These are phyloP conservation scores for Platanthera guangdongensis DNA, from an alignment of 106 monocot genomes.

Conservation along the genomic window DNA sequence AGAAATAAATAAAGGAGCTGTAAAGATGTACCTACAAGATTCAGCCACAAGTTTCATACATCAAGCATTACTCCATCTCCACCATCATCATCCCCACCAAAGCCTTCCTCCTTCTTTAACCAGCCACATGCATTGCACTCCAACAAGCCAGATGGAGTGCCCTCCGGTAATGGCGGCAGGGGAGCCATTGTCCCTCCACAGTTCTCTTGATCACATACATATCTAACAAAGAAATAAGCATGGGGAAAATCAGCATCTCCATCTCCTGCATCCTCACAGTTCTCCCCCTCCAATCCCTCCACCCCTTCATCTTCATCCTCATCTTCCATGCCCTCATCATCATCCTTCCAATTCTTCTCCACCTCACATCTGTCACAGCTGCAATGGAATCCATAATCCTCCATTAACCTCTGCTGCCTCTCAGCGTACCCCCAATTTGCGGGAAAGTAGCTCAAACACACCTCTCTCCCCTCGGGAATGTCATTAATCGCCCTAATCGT, in stretches of 20 bases:
- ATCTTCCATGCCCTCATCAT: constrained; percentile 26
- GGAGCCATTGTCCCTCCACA: constrained; percentile 92
- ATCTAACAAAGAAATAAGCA: constrained; percentile 78
- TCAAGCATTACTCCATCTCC: constrained; percentile 32
- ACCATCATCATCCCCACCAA: constrained; percentile 11
- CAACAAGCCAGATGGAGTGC: constrained; percentile 34
- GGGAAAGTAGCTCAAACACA: constrained; percentile 86
- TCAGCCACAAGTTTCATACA: background rate
- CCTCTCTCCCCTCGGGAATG: constrained; percentile 66
- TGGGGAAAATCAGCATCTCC: constrained; percentile 48
- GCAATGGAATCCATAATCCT: constrained; percentile 82
- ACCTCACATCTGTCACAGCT: constrained; percentile 71
- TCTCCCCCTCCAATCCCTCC: constrained; percentile 28
- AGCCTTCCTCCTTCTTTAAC: constrained; percentile 35
- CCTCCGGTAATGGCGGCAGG: constrained; percentile 45
- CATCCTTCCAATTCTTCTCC: constrained; percentile 79
- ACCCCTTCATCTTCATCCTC: constrained; percentile 28
- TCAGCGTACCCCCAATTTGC: constrained; percentile 65
- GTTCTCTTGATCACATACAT: constrained; percentile 50
- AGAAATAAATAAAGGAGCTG: background rate
- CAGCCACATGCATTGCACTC: constrained; percentile 87
- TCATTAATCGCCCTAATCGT: constrained; percentile 68
- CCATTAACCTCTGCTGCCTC: constrained; percentile 59
- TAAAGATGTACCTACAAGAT: background rate
- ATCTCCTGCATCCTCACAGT: constrained; percentile 17